Conservation (phyloP, 1,284 basidiomycete species). For the Entoloma clypeatum region DNA sequence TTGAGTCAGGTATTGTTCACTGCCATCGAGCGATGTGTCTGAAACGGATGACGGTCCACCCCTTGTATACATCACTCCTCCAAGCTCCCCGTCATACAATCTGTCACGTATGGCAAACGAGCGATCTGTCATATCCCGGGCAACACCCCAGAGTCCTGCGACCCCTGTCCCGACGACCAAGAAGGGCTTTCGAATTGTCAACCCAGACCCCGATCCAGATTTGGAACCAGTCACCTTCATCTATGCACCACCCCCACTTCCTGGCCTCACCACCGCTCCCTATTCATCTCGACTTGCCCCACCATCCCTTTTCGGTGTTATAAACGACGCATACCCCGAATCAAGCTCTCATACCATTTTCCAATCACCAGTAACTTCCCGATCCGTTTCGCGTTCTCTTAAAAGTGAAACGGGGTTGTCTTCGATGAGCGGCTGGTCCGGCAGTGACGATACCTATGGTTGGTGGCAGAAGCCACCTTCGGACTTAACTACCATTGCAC, state of each 20-base stretch:
- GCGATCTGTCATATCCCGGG: constrained; percentile 12
- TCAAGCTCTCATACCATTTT: not conserved
- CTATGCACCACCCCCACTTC: constrained; percentile 19
- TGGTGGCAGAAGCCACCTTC: constrained; percentile 31
- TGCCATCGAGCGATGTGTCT: no score
- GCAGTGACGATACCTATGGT: constrained; percentile 24
- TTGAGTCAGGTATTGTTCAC: no score
- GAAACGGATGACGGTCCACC: constrained; percentile 27
- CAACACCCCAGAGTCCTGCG: constrained; percentile 10
- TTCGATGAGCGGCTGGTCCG: constrained; percentile 5
- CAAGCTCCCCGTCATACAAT: constrained; percentile 22
- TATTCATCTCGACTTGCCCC: constrained; percentile 19
- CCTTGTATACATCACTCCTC: constrained; percentile 35
- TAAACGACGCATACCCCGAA: constrained; percentile 7
- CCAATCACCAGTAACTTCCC: no score
- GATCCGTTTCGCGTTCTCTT: no score
- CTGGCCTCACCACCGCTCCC: constrained; percentile 11
- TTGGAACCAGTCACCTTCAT: constrained; percentile 10
- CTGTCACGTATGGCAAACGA: constrained; percentile 8
- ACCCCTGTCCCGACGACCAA: constrained; percentile 11
- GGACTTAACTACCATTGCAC: constrained; percentile 14
- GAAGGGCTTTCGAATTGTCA: constrained; percentile 18
- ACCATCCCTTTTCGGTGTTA: not conserved
- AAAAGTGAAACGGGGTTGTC: no score
- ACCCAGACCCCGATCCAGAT: constrained; percentile 20